phyloP scores from a whole-genome alignment of 169 alveolate species.

The Plasmodium chabaudi region DNA sequence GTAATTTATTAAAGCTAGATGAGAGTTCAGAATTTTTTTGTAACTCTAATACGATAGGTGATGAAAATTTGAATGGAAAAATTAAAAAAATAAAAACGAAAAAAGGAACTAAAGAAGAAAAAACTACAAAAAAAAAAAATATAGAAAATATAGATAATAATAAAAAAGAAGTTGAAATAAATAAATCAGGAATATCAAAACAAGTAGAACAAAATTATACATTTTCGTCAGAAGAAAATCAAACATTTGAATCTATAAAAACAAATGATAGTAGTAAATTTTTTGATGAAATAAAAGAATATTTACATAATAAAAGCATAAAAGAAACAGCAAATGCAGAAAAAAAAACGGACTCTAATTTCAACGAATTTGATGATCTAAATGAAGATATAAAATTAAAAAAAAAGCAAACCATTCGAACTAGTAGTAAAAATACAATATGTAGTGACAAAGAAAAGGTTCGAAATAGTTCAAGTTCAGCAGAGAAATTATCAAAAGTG shows the following conservation, averaged over 20 bases:
- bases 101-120: not conserved
- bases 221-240: constrained; percentile 23
- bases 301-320: constrained; percentile 14
- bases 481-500: no score
- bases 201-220: not conserved
- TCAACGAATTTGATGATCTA: no score
- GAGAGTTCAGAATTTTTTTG: not conserved
- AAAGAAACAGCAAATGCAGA: constrained; percentile 8
- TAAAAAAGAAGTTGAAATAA: not conserved
- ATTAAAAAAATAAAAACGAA: not conserved
- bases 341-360: not conserved
- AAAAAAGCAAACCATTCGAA: no score
- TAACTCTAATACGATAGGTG: not conserved
- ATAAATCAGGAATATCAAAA: constrained; percentile 3
- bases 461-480: no score
- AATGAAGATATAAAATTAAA: no score
- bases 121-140: not conserved
- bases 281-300: constrained; percentile 49
- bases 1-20: not conserved
- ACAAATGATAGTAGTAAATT: constrained; percentile 30
- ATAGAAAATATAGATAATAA: not conserved
- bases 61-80: not conserved
- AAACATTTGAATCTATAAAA: constrained; percentile 13
- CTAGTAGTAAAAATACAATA: no score
- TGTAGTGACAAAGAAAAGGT: no score